Base-by-base conservation (phyloP, 2,329 filamentous ascomycete species). In the Alternaria brassicicola region DNA sequence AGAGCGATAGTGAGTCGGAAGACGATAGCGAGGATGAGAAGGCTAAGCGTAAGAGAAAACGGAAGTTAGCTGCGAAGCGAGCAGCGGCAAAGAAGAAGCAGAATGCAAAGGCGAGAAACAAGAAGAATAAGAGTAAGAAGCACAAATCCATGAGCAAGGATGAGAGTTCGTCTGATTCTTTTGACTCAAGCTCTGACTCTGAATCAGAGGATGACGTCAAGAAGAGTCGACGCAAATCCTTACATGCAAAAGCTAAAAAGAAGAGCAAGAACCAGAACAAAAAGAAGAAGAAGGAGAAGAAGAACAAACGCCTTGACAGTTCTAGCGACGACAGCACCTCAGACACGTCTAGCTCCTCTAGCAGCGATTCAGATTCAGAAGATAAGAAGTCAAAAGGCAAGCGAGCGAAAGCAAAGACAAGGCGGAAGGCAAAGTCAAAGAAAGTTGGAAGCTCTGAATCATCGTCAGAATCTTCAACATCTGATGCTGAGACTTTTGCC, bases 71-170 rank as follows among this genome's bases (percentile, higher is more conserved):
- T 1, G 42, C 48, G 13, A 67, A 59, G 38, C 63, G 48, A 17
- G 62, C 58, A 23, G 57, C 52, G 23, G 47, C 46, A 8, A 67
- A 66, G 57, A 62, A 57, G 43, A 70, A 67, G 52, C 56, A 56
- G 26, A 76, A 67, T 39, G 60, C 56, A 7, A 71, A 68, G 45
- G 51, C 62, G 6, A 74, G 69, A 39, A 41, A 31, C 17, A 71
- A 64, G 58, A 72, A 64, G 58, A 65, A 47, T n/a, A 69, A 65
- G 48, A 64, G 45, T 42, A 72, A 66, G 48, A 68, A 66, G 43
- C 45, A 62, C n/a, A 57, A 63, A 1, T 52, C 45, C 26, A 49
- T 60, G 0, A 68, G 64, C 46, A 64, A 68, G 13, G 59, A 66
- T 3, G 61, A 63, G 12, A 68, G 58, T 28, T 63, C 62, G 3